Conservation (phyloP, 129 eudicot genomes). For the Glebionis coronaria region DNA sequence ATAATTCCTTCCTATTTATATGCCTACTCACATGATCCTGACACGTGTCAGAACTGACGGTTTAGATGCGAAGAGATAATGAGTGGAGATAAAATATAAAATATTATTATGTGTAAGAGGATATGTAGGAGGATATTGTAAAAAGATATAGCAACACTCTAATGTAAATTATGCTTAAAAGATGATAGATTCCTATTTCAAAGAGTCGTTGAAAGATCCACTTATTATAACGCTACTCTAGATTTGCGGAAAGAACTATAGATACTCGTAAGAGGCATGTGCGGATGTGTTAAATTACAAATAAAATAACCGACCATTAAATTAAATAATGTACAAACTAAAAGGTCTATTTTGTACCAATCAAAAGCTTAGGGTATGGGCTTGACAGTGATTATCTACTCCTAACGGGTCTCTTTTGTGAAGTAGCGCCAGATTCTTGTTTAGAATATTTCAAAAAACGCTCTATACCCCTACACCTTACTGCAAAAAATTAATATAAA, state of each 20-base stretch:
- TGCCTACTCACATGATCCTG: no score
- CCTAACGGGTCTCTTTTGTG: conserved; percentile 27
- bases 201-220: no score
- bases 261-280: conserved; percentile 6
- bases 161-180: no score
- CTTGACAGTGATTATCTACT: conserved; percentile 23
- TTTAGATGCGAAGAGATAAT: no score
- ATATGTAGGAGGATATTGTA: no score
- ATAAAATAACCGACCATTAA: conserved; percentile 14
- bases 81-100: no score
- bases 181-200: no score
- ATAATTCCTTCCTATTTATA: no score
- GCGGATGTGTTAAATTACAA: background rate
- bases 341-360: background rate
- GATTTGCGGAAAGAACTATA: conserved; percentile 15
- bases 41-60: no score
- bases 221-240: background rate
- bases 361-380: conserved; percentile 2
- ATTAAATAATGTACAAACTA: background rate
- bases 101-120: no score
- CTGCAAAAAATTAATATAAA: background rate
- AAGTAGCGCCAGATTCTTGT: conserved; percentile 40
- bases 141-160: no score
- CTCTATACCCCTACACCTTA: conserved; percentile 4
- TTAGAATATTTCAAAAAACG: conserved; percentile 34